Evolutionary conservation across 2,329 filamentous ascomycete genomes (phyloP), one percentile per base, ranked within the genome.

Genomic region (Ceratocystis harringtonii): DNA sequence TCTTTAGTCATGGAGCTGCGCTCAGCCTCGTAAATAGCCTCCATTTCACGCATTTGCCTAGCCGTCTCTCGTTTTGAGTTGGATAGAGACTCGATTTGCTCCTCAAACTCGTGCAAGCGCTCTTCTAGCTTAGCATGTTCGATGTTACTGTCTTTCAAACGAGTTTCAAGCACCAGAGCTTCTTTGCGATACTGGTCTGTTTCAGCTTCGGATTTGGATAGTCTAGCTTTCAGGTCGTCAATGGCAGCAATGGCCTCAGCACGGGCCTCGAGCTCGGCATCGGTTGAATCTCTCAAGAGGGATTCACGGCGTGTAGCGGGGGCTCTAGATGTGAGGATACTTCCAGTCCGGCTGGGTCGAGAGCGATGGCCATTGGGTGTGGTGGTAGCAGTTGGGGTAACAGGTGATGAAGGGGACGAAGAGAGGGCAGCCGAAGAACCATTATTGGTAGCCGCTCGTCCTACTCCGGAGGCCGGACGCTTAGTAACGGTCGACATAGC

Each of bases 81-180:
- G 72, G 86, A 85, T 64, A 97, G 79, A 6, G 82, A 79, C 75
- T 96, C 91, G 67, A 92, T 83, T 72, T 87, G 85, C 74, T 92
- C 89, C 68, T 94, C 91, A 71, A 84, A 86, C 75, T 96, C 92
- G 73, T 96, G 92, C 58, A 88, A 80, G 69, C 84, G 85, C 74
- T 97, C 92, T 74, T 99, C 94, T 44, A 96, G 78, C 76, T 88
- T 90, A 64, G 84, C 84, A 72, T 96, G 92, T 74, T 96, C 91
- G 70, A 84, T 83, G 66, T 88, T 77, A 58, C 90, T 84, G 70
- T 97, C 92, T 72, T 97, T 91, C 6, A 97, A 81, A 70, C 89
- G 85, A 69, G 88, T 82, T 76, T 96, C 90, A 69, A 97, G 78
- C 58, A 95, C 86, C 67, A 94, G 88, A 65, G 86, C 79, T 76